phyloP scores from a whole-genome alignment of 2,329 filamentous ascomycete species.

The Apiospora rasikravindrae region DNA sequence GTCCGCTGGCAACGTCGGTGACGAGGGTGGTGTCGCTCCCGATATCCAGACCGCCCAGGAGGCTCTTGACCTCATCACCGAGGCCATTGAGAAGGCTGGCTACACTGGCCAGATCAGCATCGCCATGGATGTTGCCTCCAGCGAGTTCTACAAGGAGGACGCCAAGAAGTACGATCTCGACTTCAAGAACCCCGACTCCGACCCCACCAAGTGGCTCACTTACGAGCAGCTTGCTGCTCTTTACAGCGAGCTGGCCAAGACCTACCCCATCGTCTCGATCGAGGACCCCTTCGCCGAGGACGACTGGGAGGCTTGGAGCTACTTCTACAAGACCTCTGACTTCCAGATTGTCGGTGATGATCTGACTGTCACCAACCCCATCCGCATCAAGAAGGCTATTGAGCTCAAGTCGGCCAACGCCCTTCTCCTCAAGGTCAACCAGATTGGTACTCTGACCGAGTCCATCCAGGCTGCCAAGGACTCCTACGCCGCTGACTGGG shows the following conservation, averaged over 20 bases:
- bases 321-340: slow-evolving; percentile 99
- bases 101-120: slow-evolving; percentile 98
- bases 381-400: slow-evolving; percentile 99
- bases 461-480: slow-evolving; percentile 99
- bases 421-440: slow-evolving; percentile 99
- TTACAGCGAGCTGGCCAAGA: slow-evolving; percentile 85
- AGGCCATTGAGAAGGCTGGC: slow-evolving; percentile 91
- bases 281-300: slow-evolving; percentile 99
- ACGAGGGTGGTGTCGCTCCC: slow-evolving; percentile 98
- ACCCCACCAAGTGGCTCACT: slow-evolving; percentile 96
- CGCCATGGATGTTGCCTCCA: slow-evolving; percentile 98
- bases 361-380: slow-evolving; percentile 97
- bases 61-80: slow-evolving; percentile 94
- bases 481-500: slow-evolving; percentile 93
- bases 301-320: slow-evolving; percentile 99
- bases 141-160: slow-evolving; percentile 98
- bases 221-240: slow-evolving; percentile 95
- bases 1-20: slow-evolving; percentile 97
- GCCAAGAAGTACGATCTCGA: slow-evolving; percentile 99
- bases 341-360: slow-evolving; percentile 99
- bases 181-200: slow-evolving; percentile 99
- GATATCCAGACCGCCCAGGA: slow-evolving; percentile 98
- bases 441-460: slow-evolving; percentile 98
- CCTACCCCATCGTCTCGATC: slow-evolving; percentile 98
- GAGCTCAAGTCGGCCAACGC: slow-evolving; percentile 99